phyloP scores from a whole-genome alignment of 441 rosid species.

The Gossypium trilobum region DNA sequence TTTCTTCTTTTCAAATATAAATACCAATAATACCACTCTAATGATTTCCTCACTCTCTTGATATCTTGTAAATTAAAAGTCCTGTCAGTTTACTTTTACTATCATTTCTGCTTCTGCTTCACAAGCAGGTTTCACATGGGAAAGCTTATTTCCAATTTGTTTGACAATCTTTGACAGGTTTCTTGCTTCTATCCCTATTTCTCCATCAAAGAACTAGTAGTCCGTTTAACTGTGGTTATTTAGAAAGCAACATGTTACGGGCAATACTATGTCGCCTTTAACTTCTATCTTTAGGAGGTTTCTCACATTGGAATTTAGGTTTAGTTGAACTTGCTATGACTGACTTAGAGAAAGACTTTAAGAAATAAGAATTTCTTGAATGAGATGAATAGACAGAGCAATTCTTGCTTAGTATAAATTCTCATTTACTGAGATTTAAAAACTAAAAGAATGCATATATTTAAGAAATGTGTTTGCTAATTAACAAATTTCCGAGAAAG shows the following conservation, averaged over 20 bases:
- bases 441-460: background rate
- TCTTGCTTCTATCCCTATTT: background rate
- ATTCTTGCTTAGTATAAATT: background rate
- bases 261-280: background rate
- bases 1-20: background rate
- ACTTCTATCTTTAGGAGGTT: background rate
- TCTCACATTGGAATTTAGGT: background rate
- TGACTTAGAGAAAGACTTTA: slow-evolving; percentile 3
- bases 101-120: background rate
- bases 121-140: background rate
- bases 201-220: background rate
- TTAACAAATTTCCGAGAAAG: background rate
- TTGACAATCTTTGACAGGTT: background rate
- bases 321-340: background rate
- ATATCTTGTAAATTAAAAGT: background rate
- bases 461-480: slow-evolving; percentile 1
- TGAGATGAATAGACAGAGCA: background rate
- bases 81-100: slow-evolving; percentile 2
- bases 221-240: background rate
- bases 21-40: background rate
- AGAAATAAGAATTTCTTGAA: background rate
- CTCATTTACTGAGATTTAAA: background rate
- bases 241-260: background rate
- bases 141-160: background rate
- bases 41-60: background rate